phyloP scores from a whole-genome alignment of 106 monocot species.

The Hemerocallis citrina region DNA sequence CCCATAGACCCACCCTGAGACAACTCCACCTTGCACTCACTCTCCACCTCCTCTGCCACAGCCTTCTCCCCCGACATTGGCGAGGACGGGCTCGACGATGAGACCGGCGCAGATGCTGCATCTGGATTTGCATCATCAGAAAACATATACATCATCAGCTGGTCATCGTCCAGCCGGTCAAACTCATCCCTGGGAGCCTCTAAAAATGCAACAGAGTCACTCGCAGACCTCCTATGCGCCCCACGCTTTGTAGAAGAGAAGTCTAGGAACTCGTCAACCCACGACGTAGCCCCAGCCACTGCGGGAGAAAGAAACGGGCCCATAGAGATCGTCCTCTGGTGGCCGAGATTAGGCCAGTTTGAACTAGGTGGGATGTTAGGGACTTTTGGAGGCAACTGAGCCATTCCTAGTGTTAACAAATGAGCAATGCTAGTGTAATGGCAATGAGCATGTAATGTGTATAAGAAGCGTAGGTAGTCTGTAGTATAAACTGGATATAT shows the following conservation, averaged over 20 bases:
- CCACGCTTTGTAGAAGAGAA: slow-evolving; percentile 53
- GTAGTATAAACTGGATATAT: too few species aligned
- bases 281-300: slow-evolving; percentile 16
- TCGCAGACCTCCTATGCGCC: slow-evolving; percentile 48
- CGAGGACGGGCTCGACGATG: slow-evolving; percentile 26
- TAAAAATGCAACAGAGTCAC: slow-evolving; percentile 55
- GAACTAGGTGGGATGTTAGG: slow-evolving; percentile 20
- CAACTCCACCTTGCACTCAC: slow-evolving; percentile 17
- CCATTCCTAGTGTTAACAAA: slow-evolving; percentile 19
- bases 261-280: slow-evolving; percentile 76
- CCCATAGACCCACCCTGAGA: neutral
- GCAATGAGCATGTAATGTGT: neutral
- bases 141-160: slow-evolving; percentile 83
- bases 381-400: slow-evolving; percentile 63
- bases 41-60: slow-evolving; percentile 31
- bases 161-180: slow-evolving; percentile 78
- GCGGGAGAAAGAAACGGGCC: neutral
- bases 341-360: slow-evolving; percentile 17
- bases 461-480: too few species aligned
- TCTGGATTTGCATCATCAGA: slow-evolving; percentile 33
- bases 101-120: neutral
- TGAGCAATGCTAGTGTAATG: neutral
- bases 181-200: slow-evolving; percentile 38
- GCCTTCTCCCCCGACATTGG: slow-evolving; percentile 34
- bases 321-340: slow-evolving; percentile 12